Conservation (phyloP, 1,284 basidiomycete species). For the Cutaneotrichosporon sp. region DNA sequence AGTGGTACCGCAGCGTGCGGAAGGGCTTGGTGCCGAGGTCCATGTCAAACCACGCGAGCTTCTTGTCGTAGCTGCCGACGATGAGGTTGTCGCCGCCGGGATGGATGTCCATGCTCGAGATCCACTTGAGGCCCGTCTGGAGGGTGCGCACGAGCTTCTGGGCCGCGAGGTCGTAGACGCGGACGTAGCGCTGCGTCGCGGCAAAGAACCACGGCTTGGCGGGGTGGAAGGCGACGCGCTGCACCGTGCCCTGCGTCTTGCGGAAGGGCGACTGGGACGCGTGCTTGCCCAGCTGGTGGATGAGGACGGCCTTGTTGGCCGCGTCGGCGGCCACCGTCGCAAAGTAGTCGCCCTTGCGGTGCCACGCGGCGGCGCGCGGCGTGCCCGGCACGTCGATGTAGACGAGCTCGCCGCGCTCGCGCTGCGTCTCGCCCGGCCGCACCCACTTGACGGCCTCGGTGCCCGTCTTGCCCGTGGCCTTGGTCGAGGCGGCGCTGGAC, state of each 20-base stretch:
- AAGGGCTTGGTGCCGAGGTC: conserved; percentile 95
- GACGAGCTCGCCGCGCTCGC: conserved; percentile 58
- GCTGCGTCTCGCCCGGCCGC: conserved; percentile 56
- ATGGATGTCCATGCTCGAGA: conserved; percentile 94
- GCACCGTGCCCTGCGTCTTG: conserved; percentile 86
- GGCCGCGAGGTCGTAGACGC: conserved; percentile 91
- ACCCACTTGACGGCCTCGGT: conserved; percentile 58
- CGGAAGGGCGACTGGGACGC: conserved; percentile 98
- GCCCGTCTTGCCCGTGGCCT: conserved; percentile 39
- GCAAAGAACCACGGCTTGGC: conserved; percentile 94
- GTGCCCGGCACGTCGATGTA: conserved; percentile 66
- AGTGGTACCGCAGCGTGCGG: conserved; percentile 95
- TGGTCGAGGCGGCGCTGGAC: conserved; percentile 50
- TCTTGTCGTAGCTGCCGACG: conserved; percentile 95
- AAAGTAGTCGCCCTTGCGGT: conserved; percentile 93
- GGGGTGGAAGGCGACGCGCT: conserved; percentile 93
- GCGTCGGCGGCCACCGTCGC: conserved; percentile 69
- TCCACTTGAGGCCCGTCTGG: conserved; percentile 92
- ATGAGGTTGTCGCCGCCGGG: conserved; percentile 94
- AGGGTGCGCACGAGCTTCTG: conserved; percentile 93
- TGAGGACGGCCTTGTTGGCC: conserved; percentile 56
- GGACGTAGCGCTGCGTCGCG: conserved; percentile 96
- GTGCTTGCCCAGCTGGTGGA: conserved; percentile 90
- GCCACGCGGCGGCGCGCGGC: conserved; percentile 86
- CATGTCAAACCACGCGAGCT: conserved; percentile 98